Evolutionary conservation across 257 asterid genomes (phyloP).

Genomic region (Salvia splendens): DNA sequence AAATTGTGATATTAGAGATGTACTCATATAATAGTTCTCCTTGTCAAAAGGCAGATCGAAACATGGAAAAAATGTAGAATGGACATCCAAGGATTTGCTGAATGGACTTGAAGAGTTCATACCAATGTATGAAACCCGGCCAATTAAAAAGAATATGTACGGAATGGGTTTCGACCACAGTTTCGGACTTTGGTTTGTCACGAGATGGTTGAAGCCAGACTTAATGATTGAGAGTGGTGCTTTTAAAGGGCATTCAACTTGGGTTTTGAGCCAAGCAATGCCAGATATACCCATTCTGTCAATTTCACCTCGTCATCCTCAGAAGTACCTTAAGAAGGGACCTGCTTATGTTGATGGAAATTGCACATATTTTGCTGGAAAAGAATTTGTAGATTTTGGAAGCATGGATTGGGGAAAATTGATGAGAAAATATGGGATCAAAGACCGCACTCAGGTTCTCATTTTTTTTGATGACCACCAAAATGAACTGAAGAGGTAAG

Average conservation of each 20-base stretch:
- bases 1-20: slow-evolving; percentile 19
- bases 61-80: slow-evolving; percentile 86
- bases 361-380: slow-evolving; percentile 93
- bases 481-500: slow-evolving; percentile 89
- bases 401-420: slow-evolving; percentile 87
- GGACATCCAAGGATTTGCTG: slow-evolving; percentile 89
- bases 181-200: slow-evolving; percentile 95
- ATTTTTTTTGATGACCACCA: slow-evolving; percentile 99
- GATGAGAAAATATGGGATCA: slow-evolving; percentile 69
- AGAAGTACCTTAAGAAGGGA: slow-evolving; percentile 90
- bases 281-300: slow-evolving; percentile 81
- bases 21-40: slow-evolving; percentile 59
- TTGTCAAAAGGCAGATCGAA: slow-evolving; percentile 99
- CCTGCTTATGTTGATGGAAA: slow-evolving; percentile 97
- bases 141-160: slow-evolving; percentile 85
- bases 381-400: slow-evolving; percentile 94
- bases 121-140: slow-evolving; percentile 84
- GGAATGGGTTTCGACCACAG: slow-evolving; percentile 99
- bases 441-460: slow-evolving; percentile 70
- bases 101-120: slow-evolving; percentile 86
- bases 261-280: slow-evolving; percentile 98
- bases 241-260: slow-evolving; percentile 96
- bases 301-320: slow-evolving; percentile 95
- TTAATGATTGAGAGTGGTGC: slow-evolving; percentile 98
- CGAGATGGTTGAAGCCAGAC: slow-evolving; percentile 84